Evolutionary conservation across 73 alveolate genomes (phyloP).

Genomic region (Paramecium primaurelia): DNA sequence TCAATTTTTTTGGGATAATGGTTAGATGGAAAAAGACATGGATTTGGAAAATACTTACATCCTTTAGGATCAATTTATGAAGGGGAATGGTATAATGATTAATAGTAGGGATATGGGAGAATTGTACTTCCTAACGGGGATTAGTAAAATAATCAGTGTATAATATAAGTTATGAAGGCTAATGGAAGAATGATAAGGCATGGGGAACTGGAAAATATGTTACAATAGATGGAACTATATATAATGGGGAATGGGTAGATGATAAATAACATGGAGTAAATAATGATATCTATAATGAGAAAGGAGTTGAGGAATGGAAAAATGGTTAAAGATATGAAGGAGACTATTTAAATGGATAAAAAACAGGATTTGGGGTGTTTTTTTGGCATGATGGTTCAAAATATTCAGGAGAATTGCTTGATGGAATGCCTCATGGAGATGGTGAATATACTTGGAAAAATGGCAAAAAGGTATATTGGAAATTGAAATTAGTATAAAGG

Average conservation of each 20-base stretch:
- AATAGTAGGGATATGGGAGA: slow-evolving; percentile 53
- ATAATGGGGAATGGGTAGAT: slow-evolving; percentile 13
- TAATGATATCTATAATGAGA: neutral
- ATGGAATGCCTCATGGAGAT: slow-evolving; percentile 73
- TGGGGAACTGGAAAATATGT: slow-evolving; percentile 70
- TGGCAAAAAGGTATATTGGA: neutral
- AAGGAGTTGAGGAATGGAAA: slow-evolving; percentile 81
- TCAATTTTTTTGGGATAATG: slow-evolving; percentile 15
- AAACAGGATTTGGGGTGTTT: slow-evolving; percentile 66
- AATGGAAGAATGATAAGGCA: slow-evolving; percentile 60
- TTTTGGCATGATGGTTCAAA: slow-evolving; percentile 58
- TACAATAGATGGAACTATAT: neutral
- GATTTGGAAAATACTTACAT: slow-evolving; percentile 9
- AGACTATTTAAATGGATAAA: neutral
- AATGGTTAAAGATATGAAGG: slow-evolving; percentile 78
- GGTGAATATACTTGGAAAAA: slow-evolving; percentile 38
- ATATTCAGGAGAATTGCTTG: slow-evolving; percentile 42
- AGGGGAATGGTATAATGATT: slow-evolving; percentile 58
- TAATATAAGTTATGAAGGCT: slow-evolving; percentile 60
- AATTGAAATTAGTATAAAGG: slow-evolving; percentile 62
- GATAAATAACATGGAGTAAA: slow-evolving; percentile 20
- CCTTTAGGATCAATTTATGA: slow-evolving; percentile 24
- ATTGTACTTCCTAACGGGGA: slow-evolving; percentile 56
- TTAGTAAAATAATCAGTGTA: slow-evolving; percentile 7
- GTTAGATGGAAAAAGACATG: slow-evolving; percentile 57